These are phyloP conservation scores for Mycena albidolilacea DNA, from an alignment of 768 basidiomycete genomes.

Conservation along the genomic window DNA sequence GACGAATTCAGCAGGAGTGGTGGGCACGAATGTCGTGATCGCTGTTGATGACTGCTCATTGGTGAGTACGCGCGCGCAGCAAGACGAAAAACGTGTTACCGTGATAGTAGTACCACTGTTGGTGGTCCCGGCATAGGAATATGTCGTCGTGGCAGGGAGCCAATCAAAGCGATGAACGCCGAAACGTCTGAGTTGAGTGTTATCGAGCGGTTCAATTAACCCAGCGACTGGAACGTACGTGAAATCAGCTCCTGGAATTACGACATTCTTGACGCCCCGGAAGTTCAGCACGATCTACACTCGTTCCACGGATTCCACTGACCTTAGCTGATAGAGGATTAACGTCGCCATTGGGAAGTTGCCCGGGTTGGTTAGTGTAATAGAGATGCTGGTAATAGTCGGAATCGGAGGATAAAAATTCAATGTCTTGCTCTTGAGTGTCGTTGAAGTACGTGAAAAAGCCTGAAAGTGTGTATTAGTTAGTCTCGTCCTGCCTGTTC, in stretches of 20 bases:
- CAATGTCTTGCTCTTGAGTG: conserved; percentile 41
- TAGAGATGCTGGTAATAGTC: conserved; percentile 35
- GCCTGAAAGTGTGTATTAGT: conserved; percentile 20
- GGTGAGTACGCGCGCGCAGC: not conserved
- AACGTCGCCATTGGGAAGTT: not conserved
- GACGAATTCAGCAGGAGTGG: conserved; percentile 29
- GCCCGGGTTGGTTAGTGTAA: conserved; percentile 38
- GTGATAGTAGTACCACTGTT: conserved; percentile 19
- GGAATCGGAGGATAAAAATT: conserved; percentile 35
- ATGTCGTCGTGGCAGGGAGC: conserved; percentile 26
- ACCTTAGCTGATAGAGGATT: conserved; percentile 33
- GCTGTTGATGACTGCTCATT: conserved; percentile 21
- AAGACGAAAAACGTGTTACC: not conserved
- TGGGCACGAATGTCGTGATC: conserved; percentile 35
- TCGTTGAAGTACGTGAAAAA: conserved; percentile 38
- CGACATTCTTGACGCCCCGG: conserved; percentile 15
- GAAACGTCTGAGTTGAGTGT: conserved; percentile 25
- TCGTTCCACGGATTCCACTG: not conserved
- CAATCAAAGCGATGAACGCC: conserved; percentile 41
- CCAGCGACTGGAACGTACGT: conserved; percentile 22
- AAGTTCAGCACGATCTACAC: not conserved
- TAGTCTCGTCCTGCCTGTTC: not conserved
- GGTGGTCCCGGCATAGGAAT: conserved; percentile 30
- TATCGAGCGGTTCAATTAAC: not conserved
- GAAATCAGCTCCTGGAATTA: conserved; percentile 36